Conservation (phyloP, 1,139 yeast genomes). For the Geotrichum phurueaensis region DNA sequence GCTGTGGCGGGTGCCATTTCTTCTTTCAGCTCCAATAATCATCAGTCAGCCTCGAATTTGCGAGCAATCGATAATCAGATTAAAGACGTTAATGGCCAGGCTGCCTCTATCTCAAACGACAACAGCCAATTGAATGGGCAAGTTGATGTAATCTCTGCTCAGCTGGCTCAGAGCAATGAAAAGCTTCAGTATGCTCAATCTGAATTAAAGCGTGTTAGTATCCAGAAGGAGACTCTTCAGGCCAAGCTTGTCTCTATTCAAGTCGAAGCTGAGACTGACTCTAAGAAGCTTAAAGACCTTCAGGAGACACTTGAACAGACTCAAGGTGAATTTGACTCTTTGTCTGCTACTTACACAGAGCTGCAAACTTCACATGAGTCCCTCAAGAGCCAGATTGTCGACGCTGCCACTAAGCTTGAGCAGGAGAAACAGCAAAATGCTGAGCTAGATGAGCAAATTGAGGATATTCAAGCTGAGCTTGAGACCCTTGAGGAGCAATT, state of each 20-base stretch:
- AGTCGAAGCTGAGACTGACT: conserved; percentile 71
- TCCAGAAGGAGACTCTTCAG: conserved; percentile 66
- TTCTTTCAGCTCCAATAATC: conserved; percentile 49
- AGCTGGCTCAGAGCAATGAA: conserved; percentile 63
- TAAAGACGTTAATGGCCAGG: conserved; percentile 71
- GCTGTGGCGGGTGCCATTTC: conserved; percentile 30
- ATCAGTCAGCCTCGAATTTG: conserved; percentile 63
- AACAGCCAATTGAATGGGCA: background rate
- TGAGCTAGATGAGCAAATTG: conserved; percentile 59
- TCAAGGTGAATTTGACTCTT: conserved; percentile 63
- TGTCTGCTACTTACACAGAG: conserved; percentile 68
- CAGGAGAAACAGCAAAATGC: conserved; percentile 61
- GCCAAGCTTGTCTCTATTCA: conserved; percentile 59
- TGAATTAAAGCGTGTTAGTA: conserved; percentile 60
- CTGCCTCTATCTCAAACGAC: conserved; percentile 40
- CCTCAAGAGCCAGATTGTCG: conserved; percentile 59
- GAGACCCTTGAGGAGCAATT: conserved; percentile 53
- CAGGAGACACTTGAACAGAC: conserved; percentile 55
- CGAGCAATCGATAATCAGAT: conserved; percentile 65
- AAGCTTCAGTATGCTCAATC: conserved; percentile 69
- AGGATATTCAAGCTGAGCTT: conserved; percentile 59
- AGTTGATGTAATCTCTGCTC: conserved; percentile 53
- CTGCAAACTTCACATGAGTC: conserved; percentile 78
- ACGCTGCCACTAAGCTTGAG: conserved; percentile 53
- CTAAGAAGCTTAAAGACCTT: conserved; percentile 54